Evolutionary conservation across 441 rosid species (phyloP).

Genomic region (Adansonia madagascariensis): DNA sequence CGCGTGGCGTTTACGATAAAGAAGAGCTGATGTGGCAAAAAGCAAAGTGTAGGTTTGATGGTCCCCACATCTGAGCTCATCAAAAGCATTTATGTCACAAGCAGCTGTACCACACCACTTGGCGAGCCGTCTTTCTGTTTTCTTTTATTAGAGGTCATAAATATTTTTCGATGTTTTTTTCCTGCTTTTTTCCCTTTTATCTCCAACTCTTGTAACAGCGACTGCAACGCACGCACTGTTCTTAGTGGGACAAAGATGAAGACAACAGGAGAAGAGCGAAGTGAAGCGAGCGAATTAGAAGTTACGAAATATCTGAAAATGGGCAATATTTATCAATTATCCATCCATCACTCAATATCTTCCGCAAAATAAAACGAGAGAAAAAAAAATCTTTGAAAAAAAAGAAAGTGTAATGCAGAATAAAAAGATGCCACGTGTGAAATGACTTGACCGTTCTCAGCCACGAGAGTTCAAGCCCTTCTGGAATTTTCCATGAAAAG

Average conservation of each 20-base stretch:
- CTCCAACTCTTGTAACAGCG: background rate
- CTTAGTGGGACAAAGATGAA: background rate
- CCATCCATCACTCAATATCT: constrained; percentile 25
- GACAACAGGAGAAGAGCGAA: background rate
- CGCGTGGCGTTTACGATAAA: constrained; percentile 23
- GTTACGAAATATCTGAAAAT: constrained; percentile 21
- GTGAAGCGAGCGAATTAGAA: background rate
- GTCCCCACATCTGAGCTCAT: constrained; percentile 21
- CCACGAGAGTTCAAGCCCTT: constrained; percentile 58
- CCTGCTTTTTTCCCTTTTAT: background rate
- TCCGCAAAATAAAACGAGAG: constrained; percentile 21
- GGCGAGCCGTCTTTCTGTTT: no score
- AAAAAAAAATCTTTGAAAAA: constrained; percentile 12
- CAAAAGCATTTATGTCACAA: background rate
- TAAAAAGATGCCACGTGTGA: constrained; percentile 38
- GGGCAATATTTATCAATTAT: background rate
- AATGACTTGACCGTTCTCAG: constrained; percentile 38
- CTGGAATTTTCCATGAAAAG: constrained; percentile 54
- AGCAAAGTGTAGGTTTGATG: constrained; percentile 22
- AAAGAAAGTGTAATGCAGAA: background rate
- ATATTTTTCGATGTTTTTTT: constrained; percentile 20
- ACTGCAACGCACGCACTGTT: background rate
- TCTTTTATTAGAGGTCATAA: background rate
- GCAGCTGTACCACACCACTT: no score
- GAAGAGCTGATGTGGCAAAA: constrained; percentile 23